phyloP scores from a whole-genome alignment of 2,329 filamentous ascomycete genomes.

The Aspergillus phoenicis region DNA sequence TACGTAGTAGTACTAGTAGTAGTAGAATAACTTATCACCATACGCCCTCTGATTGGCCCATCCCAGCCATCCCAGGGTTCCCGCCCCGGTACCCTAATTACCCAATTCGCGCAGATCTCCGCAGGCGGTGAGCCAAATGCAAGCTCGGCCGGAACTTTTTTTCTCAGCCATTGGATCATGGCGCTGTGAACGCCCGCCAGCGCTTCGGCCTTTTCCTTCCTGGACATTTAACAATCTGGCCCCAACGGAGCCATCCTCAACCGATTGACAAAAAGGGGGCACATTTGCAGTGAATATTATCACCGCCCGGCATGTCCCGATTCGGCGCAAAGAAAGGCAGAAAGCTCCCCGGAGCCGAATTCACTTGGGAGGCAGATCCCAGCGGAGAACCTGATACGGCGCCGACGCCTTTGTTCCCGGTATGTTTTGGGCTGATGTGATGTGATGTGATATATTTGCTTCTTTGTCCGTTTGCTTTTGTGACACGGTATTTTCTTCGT shows the following conservation, averaged over 20 bases:
- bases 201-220: not conserved
- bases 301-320: conserved; percentile 39
- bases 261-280: too few species aligned
- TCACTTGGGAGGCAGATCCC: conserved; percentile 44
- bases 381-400: conserved; percentile 46
- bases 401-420: conserved; percentile 52
- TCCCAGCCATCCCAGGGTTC: conserved; percentile 4
- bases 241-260: too few species aligned
- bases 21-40: not conserved
- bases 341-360: conserved; percentile 45
- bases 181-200: not conserved
- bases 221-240: not conserved
- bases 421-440: conserved; percentile 29
- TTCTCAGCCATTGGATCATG: conserved; percentile 4
- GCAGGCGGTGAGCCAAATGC: conserved; percentile 27
- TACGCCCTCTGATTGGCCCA: not conserved
- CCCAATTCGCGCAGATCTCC: conserved; percentile 5
- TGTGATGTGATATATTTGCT: not conserved
- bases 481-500: not conserved
- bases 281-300: not conserved
- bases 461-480: not conserved
- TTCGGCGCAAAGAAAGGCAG: conserved; percentile 42
- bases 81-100: conserved; percentile 16
- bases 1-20: not conserved
- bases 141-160: conserved; percentile 10